phyloP scores from a whole-genome alignment of 768 basidiomycete species.

The Lactifluus volemus region DNA sequence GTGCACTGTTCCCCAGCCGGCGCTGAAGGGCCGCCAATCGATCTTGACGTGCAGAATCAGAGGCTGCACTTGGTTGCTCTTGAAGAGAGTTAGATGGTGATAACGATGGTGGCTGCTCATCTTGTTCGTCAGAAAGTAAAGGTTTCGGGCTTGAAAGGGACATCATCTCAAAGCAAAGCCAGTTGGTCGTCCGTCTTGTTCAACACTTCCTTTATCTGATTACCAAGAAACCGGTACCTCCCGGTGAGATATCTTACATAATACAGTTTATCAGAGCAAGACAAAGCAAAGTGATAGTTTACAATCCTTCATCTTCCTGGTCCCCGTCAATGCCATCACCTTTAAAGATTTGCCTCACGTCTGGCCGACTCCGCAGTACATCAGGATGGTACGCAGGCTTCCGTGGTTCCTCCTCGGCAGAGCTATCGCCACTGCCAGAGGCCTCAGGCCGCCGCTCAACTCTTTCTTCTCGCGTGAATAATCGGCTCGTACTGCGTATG shows the following conservation, averaged over 20 bases:
- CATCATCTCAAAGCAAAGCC: not conserved
- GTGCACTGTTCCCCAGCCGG: conserved; percentile 6
- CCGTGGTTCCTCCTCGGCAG: conserved; percentile 6
- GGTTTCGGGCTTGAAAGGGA: not conserved
- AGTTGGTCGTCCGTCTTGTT: no score
- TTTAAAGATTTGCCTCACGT: conserved; percentile 13
- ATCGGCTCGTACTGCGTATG: not conserved
- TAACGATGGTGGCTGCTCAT: not conserved
- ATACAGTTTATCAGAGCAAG: not conserved
- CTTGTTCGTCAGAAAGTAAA: not conserved
- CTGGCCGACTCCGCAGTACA: conserved; percentile 5
- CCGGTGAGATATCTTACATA: not conserved
- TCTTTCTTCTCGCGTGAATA: conserved; percentile 1
- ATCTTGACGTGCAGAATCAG: conserved; percentile 49
- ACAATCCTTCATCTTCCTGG: conserved; percentile 12
- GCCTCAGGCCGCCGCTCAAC: conserved; percentile 1
- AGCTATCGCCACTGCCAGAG: conserved; percentile 17
- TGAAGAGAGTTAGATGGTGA: no score
- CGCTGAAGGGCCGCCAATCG: conserved; percentile 33
- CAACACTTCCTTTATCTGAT: no score
- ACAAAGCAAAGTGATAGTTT: not conserved
- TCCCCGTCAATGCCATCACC: conserved; percentile 5
- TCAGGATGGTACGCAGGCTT: not conserved
- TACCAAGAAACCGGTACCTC: no score
- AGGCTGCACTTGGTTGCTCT: not conserved